phyloP scores from a whole-genome alignment of 441 rosid species.

The Erodium texanum region DNA sequence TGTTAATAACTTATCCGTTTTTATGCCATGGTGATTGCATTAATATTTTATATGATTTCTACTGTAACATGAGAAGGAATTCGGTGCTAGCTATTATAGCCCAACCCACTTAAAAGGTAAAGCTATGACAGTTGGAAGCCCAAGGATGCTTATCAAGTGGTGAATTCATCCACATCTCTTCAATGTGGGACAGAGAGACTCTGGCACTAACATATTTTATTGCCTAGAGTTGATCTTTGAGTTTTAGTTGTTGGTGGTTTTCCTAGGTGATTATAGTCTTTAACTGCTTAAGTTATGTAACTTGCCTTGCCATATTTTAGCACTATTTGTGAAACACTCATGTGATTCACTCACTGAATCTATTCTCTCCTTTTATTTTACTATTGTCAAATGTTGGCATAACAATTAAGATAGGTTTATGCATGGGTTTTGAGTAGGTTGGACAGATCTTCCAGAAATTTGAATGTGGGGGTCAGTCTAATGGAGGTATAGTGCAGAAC shows the following conservation, averaged over 20 bases:
- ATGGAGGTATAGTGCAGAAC: slow-evolving; percentile 61
- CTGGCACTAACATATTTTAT: background rate
- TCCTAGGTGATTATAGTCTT: background rate
- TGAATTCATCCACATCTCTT: too few relatives aligned
- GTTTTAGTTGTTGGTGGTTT: background rate
- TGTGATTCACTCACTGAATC: background rate
- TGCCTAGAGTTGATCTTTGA: background rate
- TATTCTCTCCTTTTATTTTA: background rate
- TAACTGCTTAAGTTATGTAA: background rate
- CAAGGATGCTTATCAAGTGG: too few relatives aligned
- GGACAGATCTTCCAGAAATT: slow-evolving; percentile 88
- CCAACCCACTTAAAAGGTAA: too few relatives aligned
- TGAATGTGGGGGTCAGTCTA: slow-evolving; percentile 48
- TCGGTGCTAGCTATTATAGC: too few relatives aligned
- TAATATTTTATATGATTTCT: too few relatives aligned
- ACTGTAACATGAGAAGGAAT: too few relatives aligned
- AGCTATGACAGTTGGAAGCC: too few relatives aligned
- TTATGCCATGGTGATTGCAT: background rate
- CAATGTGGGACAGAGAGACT: background rate
- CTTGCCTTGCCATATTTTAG: background rate
- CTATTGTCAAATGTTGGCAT: background rate
- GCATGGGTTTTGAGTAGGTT: slow-evolving; percentile 37
- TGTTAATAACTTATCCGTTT: background rate
- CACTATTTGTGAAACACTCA: background rate
- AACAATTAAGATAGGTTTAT: slow-evolving; percentile 14